phyloP scores from a whole-genome alignment of 2,329 filamentous ascomycete genomes.

The Camptophora hylomeconis region DNA sequence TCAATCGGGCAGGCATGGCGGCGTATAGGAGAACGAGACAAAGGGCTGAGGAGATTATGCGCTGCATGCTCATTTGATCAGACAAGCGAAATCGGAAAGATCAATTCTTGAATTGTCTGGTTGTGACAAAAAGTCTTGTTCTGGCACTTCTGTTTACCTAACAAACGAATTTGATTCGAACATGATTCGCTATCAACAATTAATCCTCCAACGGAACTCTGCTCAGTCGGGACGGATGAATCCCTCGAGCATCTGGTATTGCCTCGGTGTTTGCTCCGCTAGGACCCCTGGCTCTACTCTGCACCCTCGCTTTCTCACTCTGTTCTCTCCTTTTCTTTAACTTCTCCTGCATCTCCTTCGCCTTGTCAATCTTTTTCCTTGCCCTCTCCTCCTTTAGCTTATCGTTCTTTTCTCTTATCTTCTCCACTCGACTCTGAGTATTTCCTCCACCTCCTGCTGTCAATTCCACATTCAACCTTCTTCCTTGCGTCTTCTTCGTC shows the following conservation, averaged over 20 bases:
- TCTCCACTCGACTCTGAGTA: slow-evolving; percentile 61
- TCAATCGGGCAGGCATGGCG: too few species aligned
- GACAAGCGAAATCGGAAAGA: too few species aligned
- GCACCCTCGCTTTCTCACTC: slow-evolving; percentile 19
- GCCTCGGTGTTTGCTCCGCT: slow-evolving; percentile 10
- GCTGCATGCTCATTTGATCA: too few species aligned
- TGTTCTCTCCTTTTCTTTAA: slow-evolving; percentile 25
- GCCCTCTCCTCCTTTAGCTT: slow-evolving; percentile 62
- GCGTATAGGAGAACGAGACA: too few species aligned
- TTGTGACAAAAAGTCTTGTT: too few species aligned
- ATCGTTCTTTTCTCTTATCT: slow-evolving; percentile 74
- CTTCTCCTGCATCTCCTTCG: slow-evolving; percentile 29
- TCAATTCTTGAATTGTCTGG: too few species aligned
- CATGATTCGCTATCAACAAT: too few species aligned
- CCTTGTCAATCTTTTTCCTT: slow-evolving; percentile 36
- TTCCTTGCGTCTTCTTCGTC: slow-evolving; percentile 23
- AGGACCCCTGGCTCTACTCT: slow-evolving; percentile 10
- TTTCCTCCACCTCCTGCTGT: slow-evolving; percentile 77
- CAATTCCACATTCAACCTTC: slow-evolving; percentile 85
- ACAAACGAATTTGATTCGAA: too few species aligned
- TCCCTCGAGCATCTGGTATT: not conserved
- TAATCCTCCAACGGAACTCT: too few species aligned
- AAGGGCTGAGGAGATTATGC: too few species aligned
- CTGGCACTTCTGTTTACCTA: too few species aligned
- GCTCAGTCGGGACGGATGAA: too few species aligned